These are phyloP conservation scores for Quercus engelmannii DNA, from an alignment of 306 rosid species.

Conservation along the genomic window DNA sequence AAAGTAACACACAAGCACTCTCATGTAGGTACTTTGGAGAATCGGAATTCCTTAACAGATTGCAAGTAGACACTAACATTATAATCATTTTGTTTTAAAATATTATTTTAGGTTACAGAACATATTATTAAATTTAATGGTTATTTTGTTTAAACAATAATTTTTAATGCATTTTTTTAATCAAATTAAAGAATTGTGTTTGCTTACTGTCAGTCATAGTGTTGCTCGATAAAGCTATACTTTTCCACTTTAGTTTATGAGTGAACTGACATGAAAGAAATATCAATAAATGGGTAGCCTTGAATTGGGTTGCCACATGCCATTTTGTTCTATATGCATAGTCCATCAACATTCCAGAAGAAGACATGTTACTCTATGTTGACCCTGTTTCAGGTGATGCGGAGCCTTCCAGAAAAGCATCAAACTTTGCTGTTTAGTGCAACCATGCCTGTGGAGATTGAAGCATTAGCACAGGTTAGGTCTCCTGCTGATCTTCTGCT, in stretches of 20 bases:
- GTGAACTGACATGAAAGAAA: not conserved
- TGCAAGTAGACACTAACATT: not conserved
- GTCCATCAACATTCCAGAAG: constrained; percentile 8
- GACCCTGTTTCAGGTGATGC: constrained; percentile 56
- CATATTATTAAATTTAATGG: not conserved
- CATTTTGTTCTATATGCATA: not conserved
- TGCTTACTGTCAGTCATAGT: not conserved
- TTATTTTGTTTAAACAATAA: not conserved
- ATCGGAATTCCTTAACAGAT: not conserved
- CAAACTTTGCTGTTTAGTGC: constrained; percentile 88
- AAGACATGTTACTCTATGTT: constrained; percentile 14
- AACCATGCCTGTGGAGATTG: constrained; percentile 89
- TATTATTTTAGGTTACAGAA: not conserved
- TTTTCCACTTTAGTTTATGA: not conserved
- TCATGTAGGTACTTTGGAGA: not conserved
- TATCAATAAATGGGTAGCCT: not conserved
- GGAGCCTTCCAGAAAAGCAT: constrained; percentile 73
- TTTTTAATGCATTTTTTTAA: not conserved
- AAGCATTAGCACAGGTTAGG: constrained; percentile 68
- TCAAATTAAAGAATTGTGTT: not conserved
- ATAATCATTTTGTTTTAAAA: too few relatives aligned
- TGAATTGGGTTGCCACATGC: not conserved
- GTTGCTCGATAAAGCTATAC: not conserved
- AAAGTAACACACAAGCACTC: not conserved
- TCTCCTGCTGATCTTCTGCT: constrained; percentile 14